phyloP scores from a whole-genome alignment of 257 asterid genomes.

The Plantago elongata region DNA sequence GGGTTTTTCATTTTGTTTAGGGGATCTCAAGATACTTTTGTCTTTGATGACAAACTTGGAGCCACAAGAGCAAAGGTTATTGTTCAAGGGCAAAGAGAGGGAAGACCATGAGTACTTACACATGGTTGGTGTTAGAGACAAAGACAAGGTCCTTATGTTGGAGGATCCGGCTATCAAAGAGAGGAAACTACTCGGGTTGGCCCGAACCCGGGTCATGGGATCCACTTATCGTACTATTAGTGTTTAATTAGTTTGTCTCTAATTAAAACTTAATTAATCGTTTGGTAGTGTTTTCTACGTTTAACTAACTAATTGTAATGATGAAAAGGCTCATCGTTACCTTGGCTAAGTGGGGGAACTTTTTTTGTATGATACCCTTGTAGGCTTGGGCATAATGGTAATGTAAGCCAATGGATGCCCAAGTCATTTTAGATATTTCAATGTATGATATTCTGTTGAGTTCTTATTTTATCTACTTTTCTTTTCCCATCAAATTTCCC shows the following conservation, averaged over 20 bases:
- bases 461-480: background rate
- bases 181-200: slow-evolving; percentile 39
- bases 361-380: slow-evolving; percentile 27
- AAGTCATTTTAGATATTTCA: slow-evolving; percentile 27
- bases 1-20: slow-evolving; percentile 20
- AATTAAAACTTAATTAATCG: slow-evolving; percentile 19
- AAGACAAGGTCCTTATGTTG: slow-evolving; percentile 66
- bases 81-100: slow-evolving; percentile 82
- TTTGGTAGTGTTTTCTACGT: slow-evolving; percentile 7
- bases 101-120: slow-evolving; percentile 67
- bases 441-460: slow-evolving; percentile 7
- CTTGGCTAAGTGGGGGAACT: slow-evolving; percentile 22
- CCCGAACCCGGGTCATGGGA: slow-evolving; percentile 29
- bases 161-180: slow-evolving; percentile 80
- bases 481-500: no score
- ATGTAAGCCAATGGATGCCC: slow-evolving; percentile 28
- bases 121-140: slow-evolving; percentile 80
- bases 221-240: slow-evolving; percentile 50
- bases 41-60: slow-evolving; percentile 62
- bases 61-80: slow-evolving; percentile 58
- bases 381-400: slow-evolving; percentile 27
- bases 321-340: slow-evolving; percentile 22
- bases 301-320: slow-evolving; percentile 32
- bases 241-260: slow-evolving; percentile 29
- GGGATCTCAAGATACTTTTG: slow-evolving; percentile 55